Evolutionary conservation across 2,329 filamentous ascomycete species (phyloP), one percentile per base, ranked within the genome.

Genomic region (Hymenoscyphus albidus): DNA sequence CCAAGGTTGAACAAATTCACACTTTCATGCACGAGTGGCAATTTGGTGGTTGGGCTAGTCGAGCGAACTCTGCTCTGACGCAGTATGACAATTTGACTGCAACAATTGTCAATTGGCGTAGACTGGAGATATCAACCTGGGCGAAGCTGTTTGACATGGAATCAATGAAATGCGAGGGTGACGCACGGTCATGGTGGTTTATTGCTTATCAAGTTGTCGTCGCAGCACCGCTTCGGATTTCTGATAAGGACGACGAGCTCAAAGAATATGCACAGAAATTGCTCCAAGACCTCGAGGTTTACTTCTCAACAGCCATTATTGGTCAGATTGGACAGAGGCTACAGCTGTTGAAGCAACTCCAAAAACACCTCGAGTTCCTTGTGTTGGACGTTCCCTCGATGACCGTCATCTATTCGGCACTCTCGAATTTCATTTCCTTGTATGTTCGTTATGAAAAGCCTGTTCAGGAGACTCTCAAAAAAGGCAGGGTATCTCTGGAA

Each of bases 111-210:
- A 86, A 85, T 74, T 99, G 96, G 96, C 86, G 95, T 67, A 88
- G 93, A 65, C 81, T 99, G 39, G 95, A 99, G 74, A 81, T 99
- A 32, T 90, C 91, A 0, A 97, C 94, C 0, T 99, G 95, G 95
- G 88, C 91, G 42, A 90, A 89, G 54, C 78, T 99, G 2, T 89
- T 99, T 66, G 92, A 97, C 70, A 87, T 91, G 75, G 95, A 99
- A 76, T 83, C 87, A 44, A 82, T 85, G 62, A 92, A 90, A 71
- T 93, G 88, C 71, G 81, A 88, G 27, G 85, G 91, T 59, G 89
- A 92, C 73, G 93, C 94, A 2, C 88, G 88, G 71, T 89, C 90
- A 16, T 99, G 95, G 95, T 99, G 93, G 89, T 99, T 97, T 72
- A 84, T 98, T 65, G 93, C 94, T 0, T 99, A 97, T 73, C 92